These are phyloP conservation scores for Aotearoamyces nothofagi DNA, from an alignment of 2,329 filamentous ascomycete species.

Conservation along the genomic window DNA sequence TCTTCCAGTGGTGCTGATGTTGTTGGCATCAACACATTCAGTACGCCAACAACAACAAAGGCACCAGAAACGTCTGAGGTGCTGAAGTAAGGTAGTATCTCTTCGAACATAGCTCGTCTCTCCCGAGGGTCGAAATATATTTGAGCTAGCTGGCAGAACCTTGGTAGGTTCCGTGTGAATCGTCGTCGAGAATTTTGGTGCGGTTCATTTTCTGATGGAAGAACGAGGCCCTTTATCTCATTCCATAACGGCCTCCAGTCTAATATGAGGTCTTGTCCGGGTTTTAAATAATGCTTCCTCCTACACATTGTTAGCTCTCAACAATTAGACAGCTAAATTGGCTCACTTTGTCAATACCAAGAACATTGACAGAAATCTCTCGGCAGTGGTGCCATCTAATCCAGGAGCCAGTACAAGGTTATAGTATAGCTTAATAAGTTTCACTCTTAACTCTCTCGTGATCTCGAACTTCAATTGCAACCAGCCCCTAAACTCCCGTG, in stretches of 20 bases:
- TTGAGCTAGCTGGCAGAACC: conserved; percentile 80
- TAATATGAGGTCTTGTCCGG: conserved; percentile 74
- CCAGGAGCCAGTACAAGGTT: conserved; percentile 84
- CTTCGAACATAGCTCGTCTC: conserved; percentile 65
- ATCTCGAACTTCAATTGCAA: conserved; percentile 95
- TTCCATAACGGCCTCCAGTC: conserved; percentile 92
- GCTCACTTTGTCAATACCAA: conserved; percentile 84
- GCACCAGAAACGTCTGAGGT: conserved; percentile 85
- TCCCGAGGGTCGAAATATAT: conserved; percentile 86
- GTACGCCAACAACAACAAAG: conserved; percentile 77
- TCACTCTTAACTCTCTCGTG: conserved; percentile 66
- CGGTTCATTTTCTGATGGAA: conserved; percentile 67
- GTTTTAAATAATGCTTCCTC: conserved; percentile 89
- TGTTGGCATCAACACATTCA: conserved; percentile 82
- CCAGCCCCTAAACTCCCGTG: conserved; percentile 89
- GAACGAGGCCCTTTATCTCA: conserved; percentile 78
- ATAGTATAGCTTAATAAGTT: conserved; percentile 83
- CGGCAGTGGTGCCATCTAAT: conserved; percentile 64
- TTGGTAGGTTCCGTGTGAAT: conserved; percentile 54
- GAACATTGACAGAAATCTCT: conserved; percentile 94
- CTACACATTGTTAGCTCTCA: conserved; percentile 28
- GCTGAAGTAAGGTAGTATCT: conserved; percentile 77
- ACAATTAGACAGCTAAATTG: conserved; percentile 3
- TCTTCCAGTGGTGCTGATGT: conserved; percentile 58
- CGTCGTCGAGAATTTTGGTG: conserved; percentile 40